phyloP scores from a whole-genome alignment of 108 stramenopile species.

The Poteriospumella lacustris region DNA sequence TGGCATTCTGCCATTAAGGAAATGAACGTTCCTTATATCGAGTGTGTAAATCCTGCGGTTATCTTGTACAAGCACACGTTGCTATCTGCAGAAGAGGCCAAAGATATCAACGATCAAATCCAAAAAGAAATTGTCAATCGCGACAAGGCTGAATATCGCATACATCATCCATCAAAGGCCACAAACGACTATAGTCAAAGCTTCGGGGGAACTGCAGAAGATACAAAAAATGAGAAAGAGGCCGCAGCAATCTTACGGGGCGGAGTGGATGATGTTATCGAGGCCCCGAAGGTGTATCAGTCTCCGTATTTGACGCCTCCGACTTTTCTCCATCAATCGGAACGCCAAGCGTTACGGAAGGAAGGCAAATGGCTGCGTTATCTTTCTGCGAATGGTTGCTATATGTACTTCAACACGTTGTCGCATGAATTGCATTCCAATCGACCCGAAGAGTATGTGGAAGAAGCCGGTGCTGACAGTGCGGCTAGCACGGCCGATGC shows the following conservation, averaged over 20 bases:
- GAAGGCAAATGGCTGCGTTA: neutral
- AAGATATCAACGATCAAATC: neutral
- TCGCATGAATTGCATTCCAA: neutral
- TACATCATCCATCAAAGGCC: too few relatives aligned
- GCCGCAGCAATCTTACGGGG: constrained; percentile 10
- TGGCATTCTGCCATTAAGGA: neutral
- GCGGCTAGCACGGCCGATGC: neutral
- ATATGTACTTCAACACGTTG: constrained; percentile 14
- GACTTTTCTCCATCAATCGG: neutral
- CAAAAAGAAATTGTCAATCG: neutral
- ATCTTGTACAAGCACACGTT: neutral
- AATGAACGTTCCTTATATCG: neutral
- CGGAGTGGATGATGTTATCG: neutral
- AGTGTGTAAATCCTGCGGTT: neutral
- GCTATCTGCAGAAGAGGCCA: neutral
- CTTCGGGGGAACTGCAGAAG: constrained; percentile 24
- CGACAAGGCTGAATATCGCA: neutral
- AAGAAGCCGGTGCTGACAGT: neutral
- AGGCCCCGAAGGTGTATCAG: neutral
- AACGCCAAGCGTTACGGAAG: neutral
- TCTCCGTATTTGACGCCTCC: too few relatives aligned
- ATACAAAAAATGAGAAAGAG: constrained; percentile 28
- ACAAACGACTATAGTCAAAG: neutral
- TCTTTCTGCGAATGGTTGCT: constrained; percentile 19
- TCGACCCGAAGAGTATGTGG: constrained; percentile 17